phyloP scores from a whole-genome alignment of 2,329 filamentous ascomycete genomes.

The Hawksworthiomyces lignivorus region DNA sequence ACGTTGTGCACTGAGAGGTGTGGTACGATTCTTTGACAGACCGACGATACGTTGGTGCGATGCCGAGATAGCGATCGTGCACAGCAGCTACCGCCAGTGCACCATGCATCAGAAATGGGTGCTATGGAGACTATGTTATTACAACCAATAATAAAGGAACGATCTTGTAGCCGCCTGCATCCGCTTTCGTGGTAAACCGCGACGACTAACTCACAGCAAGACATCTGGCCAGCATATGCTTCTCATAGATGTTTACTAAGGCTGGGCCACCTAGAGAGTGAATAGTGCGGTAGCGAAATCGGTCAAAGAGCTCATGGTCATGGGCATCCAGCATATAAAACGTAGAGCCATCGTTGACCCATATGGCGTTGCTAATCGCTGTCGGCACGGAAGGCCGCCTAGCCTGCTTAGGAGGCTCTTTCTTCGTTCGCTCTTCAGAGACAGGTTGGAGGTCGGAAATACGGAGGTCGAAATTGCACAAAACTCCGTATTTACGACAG shows the following conservation, averaged over 20 bases:
- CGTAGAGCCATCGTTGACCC: conserved; percentile 21
- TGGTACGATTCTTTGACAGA: conserved; percentile 34
- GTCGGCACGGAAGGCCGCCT: not conserved
- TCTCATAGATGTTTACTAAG: conserved; percentile 11
- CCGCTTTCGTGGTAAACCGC: too few relatives aligned
- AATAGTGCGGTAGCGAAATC: conserved; percentile 5
- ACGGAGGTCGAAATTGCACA: conserved; percentile 34
- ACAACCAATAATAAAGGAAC: not conserved
- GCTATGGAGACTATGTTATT: conserved; percentile 16
- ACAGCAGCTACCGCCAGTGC: conserved; percentile 33
- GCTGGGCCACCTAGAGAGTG: not conserved
- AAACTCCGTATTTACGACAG: conserved; percentile 34
- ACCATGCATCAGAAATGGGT: conserved; percentile 40
- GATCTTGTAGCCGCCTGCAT: too few relatives aligned
- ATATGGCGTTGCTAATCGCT: conserved; percentile 19
- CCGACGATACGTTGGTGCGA: conserved; percentile 17
- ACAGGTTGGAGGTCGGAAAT: conserved; percentile 30
- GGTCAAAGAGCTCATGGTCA: conserved; percentile 4
- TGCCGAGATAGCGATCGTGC: conserved; percentile 29
- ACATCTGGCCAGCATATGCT: conserved; percentile 25
- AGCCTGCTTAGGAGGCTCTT: not conserved
- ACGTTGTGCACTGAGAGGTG: conserved; percentile 31
- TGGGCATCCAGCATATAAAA: conserved; percentile 2
- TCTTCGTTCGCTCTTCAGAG: conserved; percentile 16
- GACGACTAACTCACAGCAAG: conserved; percentile 27